phyloP scores from a whole-genome alignment of 306 rosid species.

The Lathyrus aphaca region DNA sequence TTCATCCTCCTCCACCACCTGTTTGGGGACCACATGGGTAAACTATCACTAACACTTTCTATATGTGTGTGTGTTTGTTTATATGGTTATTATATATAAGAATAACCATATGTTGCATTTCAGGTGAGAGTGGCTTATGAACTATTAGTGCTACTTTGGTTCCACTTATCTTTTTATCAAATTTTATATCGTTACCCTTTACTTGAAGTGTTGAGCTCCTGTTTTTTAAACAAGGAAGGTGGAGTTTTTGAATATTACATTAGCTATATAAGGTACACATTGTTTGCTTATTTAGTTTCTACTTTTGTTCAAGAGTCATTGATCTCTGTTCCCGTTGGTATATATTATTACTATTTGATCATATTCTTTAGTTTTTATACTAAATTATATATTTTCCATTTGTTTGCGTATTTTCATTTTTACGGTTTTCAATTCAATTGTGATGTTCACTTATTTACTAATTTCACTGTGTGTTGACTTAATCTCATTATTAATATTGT shows the following conservation, averaged over 20 bases:
- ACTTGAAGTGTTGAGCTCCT: not conserved
- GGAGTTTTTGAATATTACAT: not conserved
- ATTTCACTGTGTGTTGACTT: too few species aligned
- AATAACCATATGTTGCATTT: conserved; percentile 60
- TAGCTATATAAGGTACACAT: not conserved
- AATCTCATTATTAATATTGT: too few species aligned
- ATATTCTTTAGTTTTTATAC: too few species aligned
- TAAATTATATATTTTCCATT: too few species aligned
- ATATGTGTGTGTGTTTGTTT: not conserved
- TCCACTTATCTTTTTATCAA: not conserved
- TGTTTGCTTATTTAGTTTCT: conserved; percentile 8
- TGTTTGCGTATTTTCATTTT: too few species aligned
- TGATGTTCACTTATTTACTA: too few species aligned
- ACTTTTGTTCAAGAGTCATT: not conserved
- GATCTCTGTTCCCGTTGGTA: not conserved
- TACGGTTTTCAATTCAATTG: too few species aligned
- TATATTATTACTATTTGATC: not conserved
- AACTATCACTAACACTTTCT: not conserved
- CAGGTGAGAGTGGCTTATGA: conserved; percentile 59
- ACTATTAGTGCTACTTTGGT: not conserved
- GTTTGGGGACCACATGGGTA: conserved; percentile 97
- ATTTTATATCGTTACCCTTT: not conserved
- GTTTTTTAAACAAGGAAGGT: not conserved
- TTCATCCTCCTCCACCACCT: conserved; percentile 84
- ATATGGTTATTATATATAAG: not conserved